Evolutionary conservation across 2,329 filamentous ascomycete genomes (phyloP).

Genomic region (Cryphonectria nitschkei): DNA sequence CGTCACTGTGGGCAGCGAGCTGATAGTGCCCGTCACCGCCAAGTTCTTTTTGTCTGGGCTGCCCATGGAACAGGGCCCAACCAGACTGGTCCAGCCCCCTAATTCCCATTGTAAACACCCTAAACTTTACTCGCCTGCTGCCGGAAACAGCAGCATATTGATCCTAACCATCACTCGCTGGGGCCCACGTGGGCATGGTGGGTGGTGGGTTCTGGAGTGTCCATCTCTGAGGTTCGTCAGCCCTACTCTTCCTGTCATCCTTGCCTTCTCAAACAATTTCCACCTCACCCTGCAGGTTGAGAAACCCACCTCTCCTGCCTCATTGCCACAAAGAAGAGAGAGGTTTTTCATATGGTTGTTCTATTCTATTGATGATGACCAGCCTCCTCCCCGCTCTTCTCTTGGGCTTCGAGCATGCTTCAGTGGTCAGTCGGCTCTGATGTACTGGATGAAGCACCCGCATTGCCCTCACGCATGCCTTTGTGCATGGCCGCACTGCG

Average conservation of each 20-base stretch:
- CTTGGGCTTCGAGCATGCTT: neutral
- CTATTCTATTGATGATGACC: neutral
- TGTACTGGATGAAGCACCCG: neutral
- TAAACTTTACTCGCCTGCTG: neutral
- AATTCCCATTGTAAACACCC: neutral
- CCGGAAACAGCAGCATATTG: conserved; percentile 1
- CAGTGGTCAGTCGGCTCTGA: neutral
- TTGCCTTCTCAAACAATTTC: neutral
- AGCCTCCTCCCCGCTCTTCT: neutral
- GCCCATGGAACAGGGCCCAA: neutral
- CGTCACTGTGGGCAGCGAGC: neutral
- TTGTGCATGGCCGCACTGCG: conserved; percentile 1
- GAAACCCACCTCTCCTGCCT: neutral
- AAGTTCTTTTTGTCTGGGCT: neutral
- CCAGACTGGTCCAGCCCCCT: neutral
- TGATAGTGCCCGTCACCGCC: neutral
- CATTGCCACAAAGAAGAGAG: neutral
- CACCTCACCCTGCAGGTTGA: neutral
- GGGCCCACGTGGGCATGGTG: neutral
- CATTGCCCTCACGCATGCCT: neutral
- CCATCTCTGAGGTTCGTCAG: conserved; percentile 8
- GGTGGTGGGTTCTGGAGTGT: conserved; percentile 1
- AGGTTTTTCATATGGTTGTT: neutral
- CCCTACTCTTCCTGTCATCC: neutral
- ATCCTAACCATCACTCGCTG: neutral